These are phyloP conservation scores for Tephrocybe sp. DNA, from an alignment of 768 basidiomycete genomes.

Conservation along the genomic window DNA sequence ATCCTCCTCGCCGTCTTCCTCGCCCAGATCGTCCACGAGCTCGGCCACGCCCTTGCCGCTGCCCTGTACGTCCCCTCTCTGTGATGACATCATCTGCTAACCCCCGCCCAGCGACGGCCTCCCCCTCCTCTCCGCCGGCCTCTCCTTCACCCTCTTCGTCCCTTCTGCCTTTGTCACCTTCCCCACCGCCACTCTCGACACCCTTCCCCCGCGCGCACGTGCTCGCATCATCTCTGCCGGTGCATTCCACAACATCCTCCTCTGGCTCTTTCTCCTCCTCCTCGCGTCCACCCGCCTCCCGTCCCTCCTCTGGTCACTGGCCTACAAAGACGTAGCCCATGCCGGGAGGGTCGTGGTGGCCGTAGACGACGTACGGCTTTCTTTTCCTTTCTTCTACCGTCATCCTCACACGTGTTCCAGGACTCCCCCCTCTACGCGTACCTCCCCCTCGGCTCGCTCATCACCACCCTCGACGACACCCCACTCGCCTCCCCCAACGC, in stretches of 20 bases:
- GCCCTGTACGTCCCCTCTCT: slow-evolving; percentile 53
- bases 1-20: slow-evolving; percentile 62
- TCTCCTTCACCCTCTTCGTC: slow-evolving; percentile 59
- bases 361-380: slow-evolving; percentile 48
- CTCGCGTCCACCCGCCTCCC: slow-evolving; percentile 37
- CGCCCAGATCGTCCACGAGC: slow-evolving; percentile 76
- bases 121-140: slow-evolving; percentile 59
- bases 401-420: slow-evolving; percentile 36
- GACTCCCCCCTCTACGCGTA: slow-evolving; percentile 61
- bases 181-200: slow-evolving; percentile 39
- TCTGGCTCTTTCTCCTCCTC: slow-evolving; percentile 51
- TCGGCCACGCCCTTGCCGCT: slow-evolving; percentile 76
- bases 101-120: slow-evolving; percentile 55
- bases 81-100: background rate
- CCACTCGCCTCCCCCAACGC: slow-evolving; percentile 31
- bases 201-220: slow-evolving; percentile 40
- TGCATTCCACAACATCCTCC: slow-evolving; percentile 73
- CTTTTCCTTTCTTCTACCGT: background rate
- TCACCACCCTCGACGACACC: slow-evolving; percentile 68
- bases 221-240: slow-evolving; percentile 72
- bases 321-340: slow-evolving; percentile 53
- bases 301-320: slow-evolving; percentile 30
- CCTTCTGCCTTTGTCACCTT: slow-evolving; percentile 79
- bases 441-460: slow-evolving; percentile 54
- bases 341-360: slow-evolving; percentile 55